Base-by-base conservation (phyloP, 2,329 filamentous ascomycete species). In the Fusarium protoensiforme region DNA sequence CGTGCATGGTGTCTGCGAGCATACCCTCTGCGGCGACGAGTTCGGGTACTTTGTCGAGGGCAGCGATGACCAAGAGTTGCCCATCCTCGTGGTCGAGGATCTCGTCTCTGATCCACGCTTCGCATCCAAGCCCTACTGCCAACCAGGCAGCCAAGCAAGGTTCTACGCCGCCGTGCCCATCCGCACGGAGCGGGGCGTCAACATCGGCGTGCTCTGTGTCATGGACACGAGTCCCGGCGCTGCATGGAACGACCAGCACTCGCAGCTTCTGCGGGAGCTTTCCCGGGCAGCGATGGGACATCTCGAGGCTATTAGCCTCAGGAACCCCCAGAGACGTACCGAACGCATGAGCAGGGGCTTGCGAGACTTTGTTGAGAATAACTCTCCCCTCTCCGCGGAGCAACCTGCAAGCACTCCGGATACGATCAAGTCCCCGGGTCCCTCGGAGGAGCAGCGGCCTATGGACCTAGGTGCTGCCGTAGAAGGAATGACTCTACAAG, bases 111-210 rank as follows among this genome's bases (percentile, higher is more conserved):
- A 85, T 36, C 59, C 76, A 3, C 77, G 80, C 1, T 84, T 82
- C 48, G 65, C 69, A 7, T 35, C 62, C 20, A 75, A 77, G 6
- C 64, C 76, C 0, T 80, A 77, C 18, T 77, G 78, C 13, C 71
- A 62, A 10, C 61, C 66, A 0, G 75, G 78, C 29, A 73, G 75
- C 0, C 65, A 68, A 2, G 74, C 77, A 18, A 74, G 78, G 2
- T 86, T 86, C 63, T 86, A 85, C 48, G 83, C 83, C 0, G 84
- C 79, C 0, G 82, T 84, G 0, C 84, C 85, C 3, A 84, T 86
- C 14, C 80, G 82, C 0, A 83, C 82, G 0, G 79, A 73, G 0
- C 72, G 78, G 5, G 84, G 83, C 20, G 81, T 85, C 65, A 83
- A 85, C 58, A 86, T 86, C 5, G 85, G 84, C 4, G 81, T 83